Conservation (phyloP, 176 grass and related monocot genomes). For the Oryza rufipogon region DNA sequence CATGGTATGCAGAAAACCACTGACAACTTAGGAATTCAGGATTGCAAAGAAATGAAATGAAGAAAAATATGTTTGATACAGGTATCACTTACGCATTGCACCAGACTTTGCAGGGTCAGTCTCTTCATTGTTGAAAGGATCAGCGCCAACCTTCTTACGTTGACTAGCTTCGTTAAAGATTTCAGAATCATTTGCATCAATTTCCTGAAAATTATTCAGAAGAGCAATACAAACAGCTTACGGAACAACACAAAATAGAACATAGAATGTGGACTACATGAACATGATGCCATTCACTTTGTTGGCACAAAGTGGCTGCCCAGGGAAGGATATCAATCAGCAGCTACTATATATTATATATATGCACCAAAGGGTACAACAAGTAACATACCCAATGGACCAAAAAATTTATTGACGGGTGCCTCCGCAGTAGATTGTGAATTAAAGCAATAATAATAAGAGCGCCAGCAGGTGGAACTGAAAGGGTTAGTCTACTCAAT, state of each 20-base stretch:
- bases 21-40: conserved; percentile 17
- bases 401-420: conserved; percentile 91
- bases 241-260: background rate
- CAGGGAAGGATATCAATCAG: conserved; percentile 1
- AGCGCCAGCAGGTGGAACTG: conserved; percentile 76
- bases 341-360: background rate
- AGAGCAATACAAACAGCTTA: conserved; percentile 13
- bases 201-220: conserved; percentile 52
- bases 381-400: conserved; percentile 83
- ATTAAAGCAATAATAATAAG: conserved; percentile 96
- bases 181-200: conserved; percentile 50
- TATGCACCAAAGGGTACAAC: conserved; percentile 9
- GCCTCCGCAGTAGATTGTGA: conserved; percentile 90
- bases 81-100: conserved; percentile 75
- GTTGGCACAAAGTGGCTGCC: background rate
- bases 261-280: background rate
- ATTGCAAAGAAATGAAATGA: conserved; percentile 8
- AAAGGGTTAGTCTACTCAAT: conserved; percentile 90
- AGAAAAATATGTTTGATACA: conserved; percentile 16
- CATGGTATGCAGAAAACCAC: background rate
- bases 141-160: conserved; percentile 57
- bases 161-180: conserved; percentile 44
- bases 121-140: conserved; percentile 82
- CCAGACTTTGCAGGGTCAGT: conserved; percentile 75
- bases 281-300: background rate